Evolutionary conservation across 257 asterid species (phyloP).

Genomic region (Lycium ferocissimum): DNA sequence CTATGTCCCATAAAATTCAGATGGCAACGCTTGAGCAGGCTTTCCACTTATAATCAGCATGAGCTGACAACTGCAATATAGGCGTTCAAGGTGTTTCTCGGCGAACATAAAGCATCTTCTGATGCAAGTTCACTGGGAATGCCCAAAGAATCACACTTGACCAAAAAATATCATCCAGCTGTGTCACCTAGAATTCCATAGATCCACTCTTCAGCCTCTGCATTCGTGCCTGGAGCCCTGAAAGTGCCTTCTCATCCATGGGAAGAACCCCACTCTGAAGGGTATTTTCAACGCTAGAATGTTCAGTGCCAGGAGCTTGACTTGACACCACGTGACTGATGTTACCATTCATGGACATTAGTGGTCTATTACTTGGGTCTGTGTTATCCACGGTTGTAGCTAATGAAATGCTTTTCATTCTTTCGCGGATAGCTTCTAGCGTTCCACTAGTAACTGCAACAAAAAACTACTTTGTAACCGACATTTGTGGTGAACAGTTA

Average conservation of each 20-base stretch:
- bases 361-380: constrained; percentile 63
- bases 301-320: constrained; percentile 55
- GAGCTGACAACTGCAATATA: neutral
- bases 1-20: neutral
- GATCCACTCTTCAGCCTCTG: constrained; percentile 93
- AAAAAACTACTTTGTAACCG: neutral
- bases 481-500: constrained; percentile 13
- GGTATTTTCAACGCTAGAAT: constrained; percentile 50
- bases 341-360: constrained; percentile 63
- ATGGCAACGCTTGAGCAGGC: neutral
- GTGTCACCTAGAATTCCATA: constrained; percentile 49
- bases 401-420: constrained; percentile 96
- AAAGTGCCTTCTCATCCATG: constrained; percentile 95
- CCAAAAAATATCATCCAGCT: neutral
- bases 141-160: neutral
- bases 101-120: neutral
- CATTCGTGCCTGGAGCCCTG: constrained; percentile 99
- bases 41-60: neutral
- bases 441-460: constrained; percentile 88
- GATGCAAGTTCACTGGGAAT: constrained; percentile 21
- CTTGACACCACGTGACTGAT: constrained; percentile 41
- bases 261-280: constrained; percentile 73
- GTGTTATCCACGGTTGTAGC: constrained; percentile 72
- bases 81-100: neutral
- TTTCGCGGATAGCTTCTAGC: constrained; percentile 93